Conservation (phyloP, 2,329 filamentous ascomycete genomes). For the Xylaria arbuscula region DNA sequence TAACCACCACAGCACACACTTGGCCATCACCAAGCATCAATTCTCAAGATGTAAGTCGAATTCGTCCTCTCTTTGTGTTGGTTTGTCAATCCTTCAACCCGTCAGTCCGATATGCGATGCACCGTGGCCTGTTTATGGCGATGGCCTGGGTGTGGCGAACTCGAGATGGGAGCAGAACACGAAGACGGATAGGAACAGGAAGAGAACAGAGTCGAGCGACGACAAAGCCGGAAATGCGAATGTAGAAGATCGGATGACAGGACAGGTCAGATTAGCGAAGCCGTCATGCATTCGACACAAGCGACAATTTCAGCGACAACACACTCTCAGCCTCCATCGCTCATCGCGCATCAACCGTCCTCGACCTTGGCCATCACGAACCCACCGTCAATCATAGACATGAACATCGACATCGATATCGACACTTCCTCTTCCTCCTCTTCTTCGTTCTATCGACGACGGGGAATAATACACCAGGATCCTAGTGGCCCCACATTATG, state of each 20-base stretch:
- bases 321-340: background rate
- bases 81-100: background rate
- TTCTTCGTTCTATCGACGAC: background rate
- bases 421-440: background rate
- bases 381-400: background rate
- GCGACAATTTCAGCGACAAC: background rate
- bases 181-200: background rate
- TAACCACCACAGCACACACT: constrained; percentile 48
- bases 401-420: background rate
- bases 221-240: background rate
- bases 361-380: background rate
- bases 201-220: background rate
- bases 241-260: background rate
- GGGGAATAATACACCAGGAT: background rate
- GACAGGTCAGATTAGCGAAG: background rate
- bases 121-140: constrained; percentile 16
- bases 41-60: constrained; percentile 50
- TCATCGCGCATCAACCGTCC: background rate
- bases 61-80: background rate
- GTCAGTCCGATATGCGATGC: background rate
- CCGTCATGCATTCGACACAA: constrained; percentile 27
- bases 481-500: background rate
- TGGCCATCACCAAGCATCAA: constrained; percentile 47
- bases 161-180: background rate
- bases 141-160: background rate